A percentile compares a stretch with the other conserved stretches of the same genome.
Conservation (phyloP, 2,329 filamentous ascomycete genomes). For the Bipolaris oryzae region DNA sequence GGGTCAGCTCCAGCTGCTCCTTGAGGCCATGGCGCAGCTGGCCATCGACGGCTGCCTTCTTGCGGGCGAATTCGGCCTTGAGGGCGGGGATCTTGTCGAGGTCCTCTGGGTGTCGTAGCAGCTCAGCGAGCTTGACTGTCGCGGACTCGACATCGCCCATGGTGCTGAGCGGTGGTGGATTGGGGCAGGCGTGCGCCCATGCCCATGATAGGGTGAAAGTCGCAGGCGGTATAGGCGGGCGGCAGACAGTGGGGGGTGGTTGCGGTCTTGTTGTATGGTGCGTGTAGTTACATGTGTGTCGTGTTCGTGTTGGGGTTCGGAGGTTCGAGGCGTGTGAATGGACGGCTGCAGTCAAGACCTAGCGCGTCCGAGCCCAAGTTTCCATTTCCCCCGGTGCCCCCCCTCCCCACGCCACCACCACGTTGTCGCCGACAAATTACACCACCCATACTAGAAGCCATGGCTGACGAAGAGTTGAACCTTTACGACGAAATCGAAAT, state of each 20-base stretch:
- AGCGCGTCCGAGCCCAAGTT: constrained; percentile 21
- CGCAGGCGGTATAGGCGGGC: constrained; percentile 11
- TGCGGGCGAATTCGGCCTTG: constrained; percentile 91
- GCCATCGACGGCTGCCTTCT: constrained; percentile 88
- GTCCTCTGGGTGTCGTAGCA: constrained; percentile 94
- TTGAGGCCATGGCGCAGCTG: constrained; percentile 87
- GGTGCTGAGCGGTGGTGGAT: constrained; percentile 19
- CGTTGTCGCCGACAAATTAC: neutral
- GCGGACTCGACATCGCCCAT: constrained; percentile 68
- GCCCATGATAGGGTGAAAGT: constrained; percentile 23
- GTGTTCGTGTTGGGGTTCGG: constrained; percentile 11
- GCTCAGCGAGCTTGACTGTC: constrained; percentile 83
- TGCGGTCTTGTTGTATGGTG: neutral
- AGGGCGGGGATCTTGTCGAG: constrained; percentile 92
- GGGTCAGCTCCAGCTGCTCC: constrained; percentile 92
- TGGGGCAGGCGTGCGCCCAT: constrained; percentile 22
- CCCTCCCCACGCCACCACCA: constrained; percentile 4
- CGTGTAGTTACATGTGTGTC: neutral
- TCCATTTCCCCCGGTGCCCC: constrained; percentile 8
- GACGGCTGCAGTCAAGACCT: constrained; percentile 10
- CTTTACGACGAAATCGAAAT: constrained; percentile 99
- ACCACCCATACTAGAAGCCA: constrained; percentile 14
- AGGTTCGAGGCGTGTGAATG: constrained; percentile 11
- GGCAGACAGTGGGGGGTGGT: neutral
- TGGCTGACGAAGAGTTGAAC: constrained; percentile 54